Percentiles rank a stretch among this genome's conserved stretches.
Conservation (phyloP, 306 rosid species). For the Lathyrus oleraceus region DNA sequence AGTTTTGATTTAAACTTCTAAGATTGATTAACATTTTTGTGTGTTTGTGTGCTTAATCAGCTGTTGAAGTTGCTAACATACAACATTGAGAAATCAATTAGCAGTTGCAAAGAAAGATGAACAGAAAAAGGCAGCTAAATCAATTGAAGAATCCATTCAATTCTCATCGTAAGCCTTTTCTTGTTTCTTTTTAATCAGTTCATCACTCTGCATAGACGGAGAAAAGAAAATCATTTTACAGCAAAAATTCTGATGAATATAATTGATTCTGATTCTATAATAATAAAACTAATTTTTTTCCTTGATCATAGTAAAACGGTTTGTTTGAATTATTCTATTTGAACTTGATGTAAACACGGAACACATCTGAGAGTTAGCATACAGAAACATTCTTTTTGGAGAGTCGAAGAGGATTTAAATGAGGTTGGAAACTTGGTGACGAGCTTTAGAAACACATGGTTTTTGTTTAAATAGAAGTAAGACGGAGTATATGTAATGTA, state of each 20-base stretch:
- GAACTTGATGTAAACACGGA: too few species aligned
- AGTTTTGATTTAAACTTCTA: neutral
- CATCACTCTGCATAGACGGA: neutral
- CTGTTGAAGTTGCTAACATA: constrained; percentile 38
- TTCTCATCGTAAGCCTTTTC: constrained; percentile 54
- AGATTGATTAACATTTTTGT: constrained; percentile 6
- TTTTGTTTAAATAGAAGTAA: too few species aligned
- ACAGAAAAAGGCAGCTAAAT: constrained; percentile 51
- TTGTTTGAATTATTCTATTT: too few species aligned
- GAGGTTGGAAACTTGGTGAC: too few species aligned
- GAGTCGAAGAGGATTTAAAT: too few species aligned
- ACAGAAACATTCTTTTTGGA: too few species aligned
- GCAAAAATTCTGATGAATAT: neutral
- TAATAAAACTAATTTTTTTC: neutral
- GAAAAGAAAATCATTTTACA: neutral
- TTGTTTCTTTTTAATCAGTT: constrained; percentile 10
- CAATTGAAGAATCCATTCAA: constrained; percentile 55
- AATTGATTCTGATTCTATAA: neutral
- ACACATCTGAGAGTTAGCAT: too few species aligned
- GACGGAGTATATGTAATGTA: too few species aligned
- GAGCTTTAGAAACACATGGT: too few species aligned
- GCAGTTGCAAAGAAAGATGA: constrained; percentile 39
- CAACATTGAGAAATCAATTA: constrained; percentile 24
- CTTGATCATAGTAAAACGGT: neutral
- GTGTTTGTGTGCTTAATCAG: constrained; percentile 16